Evolutionary conservation across 2,329 filamentous ascomycete genomes (phyloP), one percentile per base, ranked within the genome.

Genomic region (Monosporascus sp.): DNA sequence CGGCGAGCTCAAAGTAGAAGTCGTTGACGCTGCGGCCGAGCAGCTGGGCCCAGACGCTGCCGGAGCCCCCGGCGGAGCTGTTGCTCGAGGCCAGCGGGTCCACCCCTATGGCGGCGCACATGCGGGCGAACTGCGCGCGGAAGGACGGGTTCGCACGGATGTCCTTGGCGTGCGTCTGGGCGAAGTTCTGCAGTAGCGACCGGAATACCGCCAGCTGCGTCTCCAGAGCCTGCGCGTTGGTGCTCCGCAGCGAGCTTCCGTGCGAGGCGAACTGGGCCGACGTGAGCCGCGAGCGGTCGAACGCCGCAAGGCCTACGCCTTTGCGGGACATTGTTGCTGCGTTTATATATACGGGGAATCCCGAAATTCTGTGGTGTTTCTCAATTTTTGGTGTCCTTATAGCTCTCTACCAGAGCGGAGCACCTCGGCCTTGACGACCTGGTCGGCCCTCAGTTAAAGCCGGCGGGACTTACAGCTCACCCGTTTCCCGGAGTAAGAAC

Each of bases 1-100:
- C 93, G 1, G 91, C 94, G 46, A 99, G 83, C 75, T 96, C 93
- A 71, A 97, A 97, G 74, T 97, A 99, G 68, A 99, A 99, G 71
- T 99, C 94, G 68, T 97, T 96, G 62, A 99, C 92, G 63, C 86
- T 91, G 55, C 88, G 84, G 31, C 94, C 94, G 20, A 97, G 80
- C 57, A 97, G 83, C 75, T 97, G 92, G 8, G 90, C 88, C 93
- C 94, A 97, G 54, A 97, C 85, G 54, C 87, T 94, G 18, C 83
- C 82, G 1, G 73, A 77, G 6, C 75, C 77, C 37, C 70, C 74
- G 18, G 74, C 69, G 58, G 76, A 73, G 47, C 72, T 75, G 43
- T 71, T 71, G 56, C 75, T 76, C 53, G 81, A 85, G n/a, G 91
- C 90, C 18, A 99, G 79, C 2, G 94, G 95, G 70, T 99, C 94